A percentile compares a stretch with the other conserved stretches of the same genome.
Evolutionary conservation across 2,329 filamentous ascomycete species (phyloP).

Genomic region (Fusarium palustre): DNA sequence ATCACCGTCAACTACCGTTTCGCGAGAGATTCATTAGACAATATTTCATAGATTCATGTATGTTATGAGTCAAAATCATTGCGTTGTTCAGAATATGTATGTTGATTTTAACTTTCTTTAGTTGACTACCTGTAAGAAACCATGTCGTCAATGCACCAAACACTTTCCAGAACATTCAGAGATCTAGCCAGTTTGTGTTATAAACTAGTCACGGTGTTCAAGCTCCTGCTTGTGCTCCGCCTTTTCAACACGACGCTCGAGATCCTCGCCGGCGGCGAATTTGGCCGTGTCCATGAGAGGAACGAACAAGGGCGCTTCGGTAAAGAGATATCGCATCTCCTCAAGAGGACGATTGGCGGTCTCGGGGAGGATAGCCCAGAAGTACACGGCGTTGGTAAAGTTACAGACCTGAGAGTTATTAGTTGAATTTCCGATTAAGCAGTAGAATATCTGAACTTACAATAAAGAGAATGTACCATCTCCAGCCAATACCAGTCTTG

Average conservation of each 20-base stretch:
- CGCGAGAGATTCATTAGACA: neutral
- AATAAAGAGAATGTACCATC: constrained; percentile 57
- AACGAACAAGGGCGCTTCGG: constrained; percentile 27
- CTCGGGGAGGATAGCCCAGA: constrained; percentile 75
- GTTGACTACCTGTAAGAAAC: neutral
- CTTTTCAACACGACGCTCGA: constrained; percentile 25
- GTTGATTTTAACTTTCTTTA: neutral
- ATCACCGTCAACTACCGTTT: neutral
- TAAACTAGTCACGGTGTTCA: constrained; percentile 16
- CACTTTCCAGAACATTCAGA: neutral
- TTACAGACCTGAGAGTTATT: constrained; percentile 6
- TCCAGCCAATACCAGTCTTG: constrained; percentile 54
- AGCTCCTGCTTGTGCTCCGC: constrained; percentile 32
- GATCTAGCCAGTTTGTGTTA: neutral
- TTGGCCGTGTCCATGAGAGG: constrained; percentile 43
- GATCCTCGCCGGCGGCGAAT: constrained; percentile 22
- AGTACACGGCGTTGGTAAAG: constrained; percentile 56
- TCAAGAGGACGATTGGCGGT: constrained; percentile 73
- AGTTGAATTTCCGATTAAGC: fast-evolving
- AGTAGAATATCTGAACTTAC: neutral
- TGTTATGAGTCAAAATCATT: neutral
- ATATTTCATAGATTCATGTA: neutral
- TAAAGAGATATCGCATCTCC: constrained; percentile 64
- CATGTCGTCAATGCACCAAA: too few relatives aligned
- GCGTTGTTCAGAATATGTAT: neutral